Evolutionary conservation across 192 early-diverging fungal genomes (phyloP).

Genomic region (Borealophlyctis nickersoniae): DNA sequence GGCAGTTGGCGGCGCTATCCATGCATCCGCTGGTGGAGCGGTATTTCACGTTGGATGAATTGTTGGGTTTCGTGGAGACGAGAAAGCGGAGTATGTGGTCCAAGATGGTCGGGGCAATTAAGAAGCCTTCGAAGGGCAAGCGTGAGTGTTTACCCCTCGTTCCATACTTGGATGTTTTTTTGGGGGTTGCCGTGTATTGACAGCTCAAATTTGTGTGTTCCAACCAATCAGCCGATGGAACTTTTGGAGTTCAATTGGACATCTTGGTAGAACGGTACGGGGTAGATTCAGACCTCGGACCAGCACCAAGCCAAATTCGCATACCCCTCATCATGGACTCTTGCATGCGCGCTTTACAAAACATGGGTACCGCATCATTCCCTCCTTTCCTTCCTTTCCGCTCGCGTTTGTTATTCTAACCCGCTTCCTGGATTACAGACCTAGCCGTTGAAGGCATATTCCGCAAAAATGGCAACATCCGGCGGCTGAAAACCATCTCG

Average conservation of each 20-base stretch:
- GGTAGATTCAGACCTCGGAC: conserved; percentile 71
- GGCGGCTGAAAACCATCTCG: conserved; percentile 78
- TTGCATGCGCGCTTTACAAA: conserved; percentile 71
- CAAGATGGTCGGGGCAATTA: conserved; percentile 41
- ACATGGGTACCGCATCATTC: conserved; percentile 55
- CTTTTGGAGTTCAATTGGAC: conserved; percentile 89
- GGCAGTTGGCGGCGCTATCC: conserved; percentile 76
- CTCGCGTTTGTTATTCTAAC: not conserved
- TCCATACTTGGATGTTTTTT: too few species aligned
- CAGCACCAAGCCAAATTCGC: conserved; percentile 61
- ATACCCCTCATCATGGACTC: conserved; percentile 86
- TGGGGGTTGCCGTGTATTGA: too few species aligned
- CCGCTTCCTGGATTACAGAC: conserved; percentile 31
- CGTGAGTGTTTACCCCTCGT: conserved; percentile 8
- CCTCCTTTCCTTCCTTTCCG: too few species aligned
- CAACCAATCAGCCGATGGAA: conserved; percentile 68
- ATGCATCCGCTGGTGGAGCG: conserved; percentile 70
- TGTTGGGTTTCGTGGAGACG: conserved; percentile 72
- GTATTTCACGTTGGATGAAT: conserved; percentile 67
- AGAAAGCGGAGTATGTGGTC: conserved; percentile 79
- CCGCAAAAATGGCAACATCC: conserved; percentile 96
- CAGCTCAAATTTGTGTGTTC: conserved; percentile 8
- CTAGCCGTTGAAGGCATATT: conserved; percentile 93
- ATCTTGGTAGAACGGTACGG: conserved; percentile 79
- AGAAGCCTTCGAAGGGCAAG: conserved; percentile 53